Base-by-base conservation (phyloP, 2,329 filamentous ascomycete genomes). In the Calycina marina region DNA sequence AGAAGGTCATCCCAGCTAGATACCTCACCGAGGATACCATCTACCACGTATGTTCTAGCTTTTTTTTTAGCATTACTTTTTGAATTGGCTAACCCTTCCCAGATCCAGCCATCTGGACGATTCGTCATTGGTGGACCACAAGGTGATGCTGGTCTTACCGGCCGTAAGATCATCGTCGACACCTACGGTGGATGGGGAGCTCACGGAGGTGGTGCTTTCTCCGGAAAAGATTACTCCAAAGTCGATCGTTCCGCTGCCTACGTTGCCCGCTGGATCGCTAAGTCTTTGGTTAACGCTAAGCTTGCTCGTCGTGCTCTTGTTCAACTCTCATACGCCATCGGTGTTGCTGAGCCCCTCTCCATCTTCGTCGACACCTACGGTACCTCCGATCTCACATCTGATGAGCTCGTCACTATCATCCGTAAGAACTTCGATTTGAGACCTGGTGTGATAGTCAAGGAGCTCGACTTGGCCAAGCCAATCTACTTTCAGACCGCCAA, bases 221-320 rank as follows among this genome's bases (percentile, higher is more conserved):
- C 90, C 54, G 90, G 90, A 56, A 98, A 98, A 79, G 90, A 98
- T 63, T 98, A 94, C 77, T 94, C 85, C 73, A 98, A 98, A 76
- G 90, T 98, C 63, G 90, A 98, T 60, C 83, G 90, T 53, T 96
- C 90, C 33, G 90, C 90, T 47, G 90, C 90, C 55, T 98, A 98
- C 68, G 77, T 96, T 50, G 86, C 73, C 49, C 85, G 90, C 59
- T 98, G 90, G 90, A 86, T 98, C 60, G 90, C 90, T 66, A 98
- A 98, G 75, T 98, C 90, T 25, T 74, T 98, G 45, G 83, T 98
- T 50, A 65, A 76, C 53, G 81, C 88, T 51, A 78, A 80, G 52
- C 79, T 98, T 41, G 82, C 82, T 53, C 86, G 90, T 55, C 86
- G 90, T 60, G 81, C 75, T 41, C 78, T 98, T 34, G 90, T 98